Evolutionary conservation across 1,284 basidiomycete genomes (phyloP), one percentile per base, ranked within the genome.

Genomic region (Marasmius tenuissimus): DNA sequence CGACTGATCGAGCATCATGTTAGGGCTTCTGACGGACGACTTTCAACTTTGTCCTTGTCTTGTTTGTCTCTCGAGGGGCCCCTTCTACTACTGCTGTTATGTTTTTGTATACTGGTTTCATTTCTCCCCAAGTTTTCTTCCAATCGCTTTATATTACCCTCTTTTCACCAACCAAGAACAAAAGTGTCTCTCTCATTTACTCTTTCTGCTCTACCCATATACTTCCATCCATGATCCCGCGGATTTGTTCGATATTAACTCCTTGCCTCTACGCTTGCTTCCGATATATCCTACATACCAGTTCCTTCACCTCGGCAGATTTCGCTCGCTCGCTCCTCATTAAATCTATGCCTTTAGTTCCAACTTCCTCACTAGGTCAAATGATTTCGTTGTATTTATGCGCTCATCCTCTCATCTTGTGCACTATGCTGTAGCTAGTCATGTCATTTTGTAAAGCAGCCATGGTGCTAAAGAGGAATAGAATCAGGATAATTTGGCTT

Each of bases 271-370:
- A 47, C 16, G 16, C n/a, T 20, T 47, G 45, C 45, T 47, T 37
- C n/a, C 34, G 12, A 20, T 48, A 27, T 49, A 47, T 61, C 18
- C 34, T 56, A 49, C 50, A 60, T 18, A 54, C 37, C 37, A 27
- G 49, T 42, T 27, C 27, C 39, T 39, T 54, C 14, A 9, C n/a
- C 54, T 54, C 33, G 33, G 20, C 45, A 14, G 48, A 56, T 45
- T 54, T 60, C 33, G 16, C 47, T 60, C 18, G 51, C 37, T 18
- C 35, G 34, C 38, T 38, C 58, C 22, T 39, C 47, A 34, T 60
- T 58, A 58, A 62, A 62, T 58, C 61, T 59, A 62, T 62, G 51
- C 47, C 14, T 40, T 55, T 62, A 59, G 57, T 59, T 53, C 52
- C 34, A 47, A 8, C 6, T 20, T 47, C 20, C 16, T 53, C 50